Evolutionary conservation across 208 protist species (phyloP), one percentile per base, ranked within the genome.

Genomic region (Leishmania martiniquensis): DNA sequence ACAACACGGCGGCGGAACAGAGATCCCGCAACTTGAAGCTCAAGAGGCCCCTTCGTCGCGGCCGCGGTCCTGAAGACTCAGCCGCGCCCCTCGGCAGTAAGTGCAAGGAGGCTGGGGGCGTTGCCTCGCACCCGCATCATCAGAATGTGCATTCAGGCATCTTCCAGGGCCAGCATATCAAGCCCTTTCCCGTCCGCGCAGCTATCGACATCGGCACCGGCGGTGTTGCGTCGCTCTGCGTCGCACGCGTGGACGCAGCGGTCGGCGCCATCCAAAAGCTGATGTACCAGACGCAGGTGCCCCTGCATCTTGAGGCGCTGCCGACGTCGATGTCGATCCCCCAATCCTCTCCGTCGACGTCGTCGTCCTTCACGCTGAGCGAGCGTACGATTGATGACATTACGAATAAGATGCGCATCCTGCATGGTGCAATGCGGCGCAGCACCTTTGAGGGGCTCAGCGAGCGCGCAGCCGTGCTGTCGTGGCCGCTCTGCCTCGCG

Each of bases 181-280:
- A 97, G 42, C 69, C 73, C 1, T 95, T 94, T 54, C 93, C 93
- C n/a, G 87, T 97, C 34, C 87, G 93, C 17, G 93, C 93, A 1
- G 93, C 93, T 25, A 94, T 97, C 39, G 93, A 97, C 69, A 94
- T 97, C 76, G 93, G 93, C 45, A 94, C 90, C 4, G 92, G 90
- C 67, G 92, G 92, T 1, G 85, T 88, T 54, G 72, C 88, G 0
- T 95, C 92, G 2, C 81, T 97, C 47, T 88, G 84, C 70, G 80
- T 97, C 68, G 93, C 81, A 9, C 91, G 93, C 69, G 93, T 97
- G 3, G 93, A 97, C 69, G 93, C 91, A 4, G 54, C 47, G 29
- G 77, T 55, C 2, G 76, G 73, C 39, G 88, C 85, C 5, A 69
- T 97, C 6, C 86, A 88, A 45, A 78, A 89, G 45, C 22, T 96